phyloP scores from a whole-genome alignment of 108 stramenopile genomes.

The Schizochytrium sp. region DNA sequence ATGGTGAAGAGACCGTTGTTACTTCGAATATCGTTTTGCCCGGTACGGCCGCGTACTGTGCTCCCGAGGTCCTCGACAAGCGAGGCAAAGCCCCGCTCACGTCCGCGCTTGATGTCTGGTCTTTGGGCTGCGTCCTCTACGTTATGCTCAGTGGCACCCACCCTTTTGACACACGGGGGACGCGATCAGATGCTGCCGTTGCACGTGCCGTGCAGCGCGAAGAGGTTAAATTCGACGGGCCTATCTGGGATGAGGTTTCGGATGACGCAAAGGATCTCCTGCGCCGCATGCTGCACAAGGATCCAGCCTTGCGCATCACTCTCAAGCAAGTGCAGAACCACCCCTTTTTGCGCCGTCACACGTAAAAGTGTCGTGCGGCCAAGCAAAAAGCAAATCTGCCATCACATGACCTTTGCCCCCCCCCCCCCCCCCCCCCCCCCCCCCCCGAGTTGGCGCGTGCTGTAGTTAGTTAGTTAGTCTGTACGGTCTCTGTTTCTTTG shows the following conservation, averaged over 20 bases:
- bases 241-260: neutral
- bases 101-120: neutral
- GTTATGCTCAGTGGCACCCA: neutral
- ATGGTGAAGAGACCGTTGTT: neutral
- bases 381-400: no score
- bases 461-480: no score
- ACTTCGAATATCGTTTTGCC: neutral
- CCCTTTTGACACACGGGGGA: neutral
- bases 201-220: neutral
- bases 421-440: accelerated
- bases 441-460: no score
- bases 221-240: neutral
- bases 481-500: no score
- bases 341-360: neutral
- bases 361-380: neutral
- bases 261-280: neutral
- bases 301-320: neutral
- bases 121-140: neutral
- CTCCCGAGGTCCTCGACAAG: neutral
- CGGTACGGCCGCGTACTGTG: constrained; percentile 1
- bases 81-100: neutral
- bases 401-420: no score
- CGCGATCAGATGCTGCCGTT: neutral
- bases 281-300: neutral
- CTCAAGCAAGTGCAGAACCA: neutral